phyloP scores from a whole-genome alignment of 441 rosid genomes.

The Gossypium schwendimanii region DNA sequence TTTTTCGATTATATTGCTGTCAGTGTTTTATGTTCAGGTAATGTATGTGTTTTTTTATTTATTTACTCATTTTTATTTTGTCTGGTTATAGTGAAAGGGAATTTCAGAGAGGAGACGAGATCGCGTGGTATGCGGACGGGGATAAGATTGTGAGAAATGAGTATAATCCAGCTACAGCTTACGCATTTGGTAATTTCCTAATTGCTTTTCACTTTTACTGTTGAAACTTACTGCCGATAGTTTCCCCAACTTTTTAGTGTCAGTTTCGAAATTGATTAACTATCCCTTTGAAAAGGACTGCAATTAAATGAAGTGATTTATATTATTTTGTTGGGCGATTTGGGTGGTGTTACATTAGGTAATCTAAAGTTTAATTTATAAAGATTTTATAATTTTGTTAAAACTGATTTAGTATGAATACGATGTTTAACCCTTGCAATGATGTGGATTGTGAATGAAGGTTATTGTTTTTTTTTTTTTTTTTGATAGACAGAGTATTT shows the following conservation, averaged over 20 bases:
- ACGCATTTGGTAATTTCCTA: slow-evolving; percentile 71
- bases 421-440: neutral
- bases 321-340: neutral
- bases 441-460: neutral
- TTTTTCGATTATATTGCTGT: slow-evolving; percentile 11
- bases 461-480: neutral
- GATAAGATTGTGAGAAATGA: slow-evolving; percentile 86
- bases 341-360: neutral
- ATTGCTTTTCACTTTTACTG: neutral
- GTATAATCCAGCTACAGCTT: slow-evolving; percentile 77
- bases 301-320: neutral
- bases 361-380: neutral
- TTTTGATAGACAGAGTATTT: slow-evolving; percentile 72
- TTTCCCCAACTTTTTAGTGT: neutral
- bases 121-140: slow-evolving; percentile 93
- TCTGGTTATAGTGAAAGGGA: slow-evolving; percentile 75
- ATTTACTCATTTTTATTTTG: slow-evolving; percentile 8
- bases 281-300: neutral
- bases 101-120: slow-evolving; percentile 91
- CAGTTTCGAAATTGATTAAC: neutral
- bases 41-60: slow-evolving; percentile 12
- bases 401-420: neutral
- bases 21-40: slow-evolving; percentile 5
- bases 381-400: neutral
- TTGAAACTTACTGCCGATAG: neutral